Evolutionary conservation across 352 stramenopile species (phyloP), one percentile per base, ranked within the genome.

Genomic region (Phytophthora sp.): DNA sequence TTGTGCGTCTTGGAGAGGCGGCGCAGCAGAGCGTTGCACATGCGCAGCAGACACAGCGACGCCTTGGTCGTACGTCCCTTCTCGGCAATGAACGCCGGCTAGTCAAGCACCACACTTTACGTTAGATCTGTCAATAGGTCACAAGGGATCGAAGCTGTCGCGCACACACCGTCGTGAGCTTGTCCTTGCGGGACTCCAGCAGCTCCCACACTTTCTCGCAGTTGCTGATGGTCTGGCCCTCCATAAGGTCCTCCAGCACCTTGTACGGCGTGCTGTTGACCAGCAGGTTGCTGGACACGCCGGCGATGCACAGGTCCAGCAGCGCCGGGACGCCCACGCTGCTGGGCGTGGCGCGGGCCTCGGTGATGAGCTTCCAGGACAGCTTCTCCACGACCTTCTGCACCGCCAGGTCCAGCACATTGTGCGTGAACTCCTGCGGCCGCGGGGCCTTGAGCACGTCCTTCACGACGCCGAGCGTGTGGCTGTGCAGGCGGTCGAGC

Each of bases 1-100:
- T 96, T 93, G 64, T 96, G 85, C 20, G 87, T 96, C 74, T 94
- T 94, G 24, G 87, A 96, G 43, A 94, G 61, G 21, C 87, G 84
- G 4, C 87, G 85, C 61, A 96, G 72, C 44, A 96, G 69, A 44
- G 87, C 79, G 53, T 96, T 96, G 72, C 85, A 96, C 70, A 96
- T 87, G 7, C 81, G 70, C 35, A 96, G 66, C 37, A 96, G 50
- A 52, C 84, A 91, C 52, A 96, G 62, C 28, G 87, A 94, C 13
- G 87, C 82, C 66, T 94, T 96, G 31, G 82, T 94, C 5, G 74
- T 87, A 17, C 77, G 77, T 7, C 82, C 82, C n/a, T 74, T 72
- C 6, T 88, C 75, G 8, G 79, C 70, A 46, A 91, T 91, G 45
- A 94, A 92, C 38, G 80, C 76, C 13, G 77, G 61, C 80, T 89